phyloP scores from a whole-genome alignment of 2,329 filamentous ascomycete genomes.

The Orbilia blumenaviensis region DNA sequence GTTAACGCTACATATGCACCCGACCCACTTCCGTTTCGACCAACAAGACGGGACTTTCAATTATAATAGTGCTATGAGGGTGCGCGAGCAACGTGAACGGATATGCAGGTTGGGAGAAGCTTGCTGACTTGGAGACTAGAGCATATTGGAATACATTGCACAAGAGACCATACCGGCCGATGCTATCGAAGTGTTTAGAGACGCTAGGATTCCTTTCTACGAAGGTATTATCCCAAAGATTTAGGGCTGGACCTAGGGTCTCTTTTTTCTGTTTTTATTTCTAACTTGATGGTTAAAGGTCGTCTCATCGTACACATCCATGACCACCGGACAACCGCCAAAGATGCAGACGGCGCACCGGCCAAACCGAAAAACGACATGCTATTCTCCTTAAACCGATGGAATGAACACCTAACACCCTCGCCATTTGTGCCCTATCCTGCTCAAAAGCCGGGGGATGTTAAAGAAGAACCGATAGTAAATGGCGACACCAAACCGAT shows the following conservation, averaged over 20 bases:
- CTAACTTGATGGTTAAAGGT: slow-evolving; percentile 60
- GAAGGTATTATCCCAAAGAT: slow-evolving; percentile 68
- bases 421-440: slow-evolving; percentile 84
- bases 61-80: slow-evolving; percentile 90
- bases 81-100: slow-evolving; percentile 40
- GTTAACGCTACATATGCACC: slow-evolving; percentile 83
- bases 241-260: too few species aligned
- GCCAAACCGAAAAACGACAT: slow-evolving; percentile 70
- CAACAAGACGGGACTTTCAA: slow-evolving; percentile 90
- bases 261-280: slow-evolving; percentile 12
- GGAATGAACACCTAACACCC: slow-evolving; percentile 87
- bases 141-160: slow-evolving; percentile 77
- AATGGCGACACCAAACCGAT: slow-evolving; percentile 55
- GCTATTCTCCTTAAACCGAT: slow-evolving; percentile 89
- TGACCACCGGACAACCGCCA: slow-evolving; percentile 78
- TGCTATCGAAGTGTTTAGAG: slow-evolving; percentile 79
- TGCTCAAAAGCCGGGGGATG: slow-evolving; percentile 60
- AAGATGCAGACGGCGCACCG: slow-evolving; percentile 68
- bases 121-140: slow-evolving; percentile 43
- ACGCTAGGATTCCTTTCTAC: slow-evolving; percentile 80
- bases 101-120: not conserved
- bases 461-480: slow-evolving; percentile 42
- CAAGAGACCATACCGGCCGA: slow-evolving; percentile 86
- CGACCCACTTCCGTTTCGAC: slow-evolving; percentile 89
- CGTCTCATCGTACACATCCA: slow-evolving; percentile 95